phyloP scores from a whole-genome alignment of 176 grass and related monocot genomes.

The Oryza longistaminata region DNA sequence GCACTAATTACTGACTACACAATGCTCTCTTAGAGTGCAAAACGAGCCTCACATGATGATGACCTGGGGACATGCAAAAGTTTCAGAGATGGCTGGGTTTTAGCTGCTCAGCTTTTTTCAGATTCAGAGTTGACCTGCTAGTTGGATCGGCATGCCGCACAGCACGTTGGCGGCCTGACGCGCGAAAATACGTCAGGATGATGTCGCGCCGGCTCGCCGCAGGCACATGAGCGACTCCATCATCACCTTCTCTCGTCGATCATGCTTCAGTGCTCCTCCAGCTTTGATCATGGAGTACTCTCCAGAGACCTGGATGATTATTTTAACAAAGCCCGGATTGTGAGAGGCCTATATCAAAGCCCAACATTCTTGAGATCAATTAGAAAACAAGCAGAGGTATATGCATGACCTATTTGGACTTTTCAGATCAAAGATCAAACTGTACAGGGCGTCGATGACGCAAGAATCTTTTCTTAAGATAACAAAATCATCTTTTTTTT shows the following conservation, averaged over 20 bases:
- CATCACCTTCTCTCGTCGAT: constrained; percentile 98
- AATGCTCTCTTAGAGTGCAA: background rate
- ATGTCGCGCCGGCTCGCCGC: constrained; percentile 80
- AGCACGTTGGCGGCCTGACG: constrained; percentile 79
- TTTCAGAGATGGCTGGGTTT: background rate
- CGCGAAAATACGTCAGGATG: constrained; percentile 91
- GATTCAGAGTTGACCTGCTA: constrained; percentile 15
- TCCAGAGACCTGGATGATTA: constrained; percentile 76
- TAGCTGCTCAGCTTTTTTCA: background rate
- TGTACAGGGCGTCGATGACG: background rate
- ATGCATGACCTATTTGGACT: no score
- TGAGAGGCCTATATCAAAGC: background rate
- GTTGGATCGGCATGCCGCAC: constrained; percentile 59
- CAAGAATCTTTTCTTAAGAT: no score
- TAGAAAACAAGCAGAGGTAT: no score
- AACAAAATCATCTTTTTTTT: no score
- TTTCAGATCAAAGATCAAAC: background rate
- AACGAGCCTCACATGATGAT: background rate
- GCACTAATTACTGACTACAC: background rate
- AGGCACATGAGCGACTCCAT: constrained; percentile 97
- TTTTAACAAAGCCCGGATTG: background rate
- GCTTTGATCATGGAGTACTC: constrained; percentile 99
- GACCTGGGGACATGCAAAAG: background rate
- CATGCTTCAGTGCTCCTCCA: constrained; percentile 68
- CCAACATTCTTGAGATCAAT: background rate